A percentile compares a stretch with the other conserved stretches of the same genome.
Conservation (phyloP, 257 asterid genomes). For the Anisodus acutangulus region DNA sequence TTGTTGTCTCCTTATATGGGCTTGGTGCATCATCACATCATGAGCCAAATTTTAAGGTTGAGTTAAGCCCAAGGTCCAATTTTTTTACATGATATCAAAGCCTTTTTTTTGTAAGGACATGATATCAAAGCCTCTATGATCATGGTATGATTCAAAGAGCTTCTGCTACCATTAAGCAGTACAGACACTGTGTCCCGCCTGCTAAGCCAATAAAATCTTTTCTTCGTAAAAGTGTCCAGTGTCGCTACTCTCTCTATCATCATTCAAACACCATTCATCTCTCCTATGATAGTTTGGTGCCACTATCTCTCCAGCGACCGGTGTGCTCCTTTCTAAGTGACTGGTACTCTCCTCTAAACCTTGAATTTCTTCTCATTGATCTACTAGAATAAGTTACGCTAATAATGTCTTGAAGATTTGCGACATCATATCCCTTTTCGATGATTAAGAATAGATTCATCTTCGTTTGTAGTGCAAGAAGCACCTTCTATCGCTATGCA, state of each 20-base stretch:
- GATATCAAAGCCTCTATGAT: neutral
- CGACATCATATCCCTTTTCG: neutral
- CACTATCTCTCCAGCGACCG: neutral
- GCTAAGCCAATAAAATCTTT: neutral
- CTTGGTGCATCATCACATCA: slow-evolving; percentile 3
- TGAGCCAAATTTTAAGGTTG: neutral
- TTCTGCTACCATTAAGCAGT: neutral
- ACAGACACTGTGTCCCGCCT: neutral
- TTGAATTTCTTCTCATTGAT: neutral
- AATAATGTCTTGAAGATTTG: slow-evolving; percentile 1
- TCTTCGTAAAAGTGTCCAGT: neutral
- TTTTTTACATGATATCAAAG: neutral
- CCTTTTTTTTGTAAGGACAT: too few species aligned
- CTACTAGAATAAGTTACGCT: neutral
- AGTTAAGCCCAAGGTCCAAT: neutral
- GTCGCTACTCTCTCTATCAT: slow-evolving; percentile 15
- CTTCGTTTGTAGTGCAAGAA: neutral
- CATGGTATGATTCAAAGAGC: neutral
- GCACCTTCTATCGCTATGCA: slow-evolving; percentile 5
- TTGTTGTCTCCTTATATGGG: neutral
- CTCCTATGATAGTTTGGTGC: neutral
- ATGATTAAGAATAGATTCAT: neutral
- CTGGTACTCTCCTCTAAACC: neutral
- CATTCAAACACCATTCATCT: neutral
- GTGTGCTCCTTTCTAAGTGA: neutral